A percentile compares a stretch with the other conserved stretches of the same genome.
Evolutionary conservation across 208 protist species (phyloP).

Genomic region (Willaertia magna): DNA sequence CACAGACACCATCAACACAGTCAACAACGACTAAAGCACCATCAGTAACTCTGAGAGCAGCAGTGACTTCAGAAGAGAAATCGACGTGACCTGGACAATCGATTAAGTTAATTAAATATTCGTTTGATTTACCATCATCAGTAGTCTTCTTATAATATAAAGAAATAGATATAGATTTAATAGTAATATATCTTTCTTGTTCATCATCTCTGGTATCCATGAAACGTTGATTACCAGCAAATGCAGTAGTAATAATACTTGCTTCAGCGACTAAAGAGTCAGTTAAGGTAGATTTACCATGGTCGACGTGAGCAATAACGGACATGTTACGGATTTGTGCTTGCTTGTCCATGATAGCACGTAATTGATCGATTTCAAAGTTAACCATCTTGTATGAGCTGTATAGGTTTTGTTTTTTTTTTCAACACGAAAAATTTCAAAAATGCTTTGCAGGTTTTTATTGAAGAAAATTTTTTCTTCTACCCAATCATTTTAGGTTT

Average conservation of each 20-base stretch:
- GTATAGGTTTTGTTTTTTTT: not conserved
- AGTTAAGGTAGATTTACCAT: slow-evolving; percentile 92
- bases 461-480: not conserved
- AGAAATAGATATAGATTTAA: slow-evolving; percentile 97
- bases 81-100: slow-evolving; percentile 97
- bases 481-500: too few species aligned
- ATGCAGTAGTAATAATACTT: slow-evolving; percentile 80
- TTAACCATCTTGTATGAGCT: slow-evolving; percentile 36
- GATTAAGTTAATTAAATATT: slow-evolving; percentile 96
- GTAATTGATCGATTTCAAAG: slow-evolving; percentile 57
- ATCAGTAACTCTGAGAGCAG: slow-evolving; percentile 97
- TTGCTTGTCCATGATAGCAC: slow-evolving; percentile 51
- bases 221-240: slow-evolving; percentile 73
- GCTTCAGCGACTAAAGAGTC: slow-evolving; percentile 87
- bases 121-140: not conserved
- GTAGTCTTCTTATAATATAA: slow-evolving; percentile 77
- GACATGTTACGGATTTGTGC: slow-evolving; percentile 59
- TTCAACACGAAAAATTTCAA: too few species aligned
- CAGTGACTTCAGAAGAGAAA: slow-evolving; percentile 97
- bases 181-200: slow-evolving; percentile 98
- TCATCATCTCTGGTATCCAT: slow-evolving; percentile 86
- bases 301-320: slow-evolving; percentile 73
- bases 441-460: too few species aligned
- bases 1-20: slow-evolving; percentile 96
- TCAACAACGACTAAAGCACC: slow-evolving; percentile 98